A percentile compares a stretch with the other conserved stretches of the same genome.
phyloP scores from a whole-genome alignment of 2,329 filamentous ascomycete species.

The Lachnellula hyalina region DNA sequence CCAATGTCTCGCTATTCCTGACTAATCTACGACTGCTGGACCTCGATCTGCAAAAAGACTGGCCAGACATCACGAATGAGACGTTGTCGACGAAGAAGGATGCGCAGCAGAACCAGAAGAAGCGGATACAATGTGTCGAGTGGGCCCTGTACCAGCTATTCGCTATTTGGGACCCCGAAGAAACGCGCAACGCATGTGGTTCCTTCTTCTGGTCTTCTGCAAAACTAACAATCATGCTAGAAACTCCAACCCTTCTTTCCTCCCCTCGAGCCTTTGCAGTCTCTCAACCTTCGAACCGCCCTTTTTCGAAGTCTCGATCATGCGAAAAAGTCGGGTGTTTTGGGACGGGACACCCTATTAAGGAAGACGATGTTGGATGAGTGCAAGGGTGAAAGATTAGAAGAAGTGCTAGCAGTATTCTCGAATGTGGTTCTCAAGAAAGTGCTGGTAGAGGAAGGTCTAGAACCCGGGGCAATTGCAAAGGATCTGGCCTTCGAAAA shows the following conservation, averaged over 20 bases:
- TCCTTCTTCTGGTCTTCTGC: not conserved
- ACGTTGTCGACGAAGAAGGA: slow-evolving; percentile 62
- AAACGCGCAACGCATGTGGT: slow-evolving; percentile 61
- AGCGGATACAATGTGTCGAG: slow-evolving; percentile 75
- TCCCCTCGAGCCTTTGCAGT: slow-evolving; percentile 83
- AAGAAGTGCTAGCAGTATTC: slow-evolving; percentile 78
- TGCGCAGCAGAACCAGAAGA: slow-evolving; percentile 69
- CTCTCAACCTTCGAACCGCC: slow-evolving; percentile 80
- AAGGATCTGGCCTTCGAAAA: slow-evolving; percentile 54
- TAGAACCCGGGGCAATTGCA: slow-evolving; percentile 43
- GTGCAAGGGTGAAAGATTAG: slow-evolving; percentile 85
- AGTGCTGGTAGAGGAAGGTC: slow-evolving; percentile 43
- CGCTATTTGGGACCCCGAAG: slow-evolving; percentile 72
- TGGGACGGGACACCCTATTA: slow-evolving; percentile 74
- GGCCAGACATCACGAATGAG: slow-evolving; percentile 67
- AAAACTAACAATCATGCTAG: slow-evolving; percentile 37
- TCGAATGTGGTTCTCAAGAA: slow-evolving; percentile 79
- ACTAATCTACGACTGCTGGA: slow-evolving; percentile 80
- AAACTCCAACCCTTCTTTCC: slow-evolving; percentile 90
- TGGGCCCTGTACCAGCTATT: slow-evolving; percentile 91
- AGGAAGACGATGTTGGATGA: slow-evolving; percentile 97
- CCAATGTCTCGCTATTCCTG: slow-evolving; percentile 63
- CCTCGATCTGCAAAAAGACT: slow-evolving; percentile 69
- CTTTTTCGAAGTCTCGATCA: slow-evolving; percentile 77
- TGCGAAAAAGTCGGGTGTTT: slow-evolving; percentile 77